Percentiles rank a stretch among this genome's conserved stretches.
Evolutionary conservation across 2,329 filamentous ascomycete species (phyloP).

Genomic region (Colletotrichum tropicale): DNA sequence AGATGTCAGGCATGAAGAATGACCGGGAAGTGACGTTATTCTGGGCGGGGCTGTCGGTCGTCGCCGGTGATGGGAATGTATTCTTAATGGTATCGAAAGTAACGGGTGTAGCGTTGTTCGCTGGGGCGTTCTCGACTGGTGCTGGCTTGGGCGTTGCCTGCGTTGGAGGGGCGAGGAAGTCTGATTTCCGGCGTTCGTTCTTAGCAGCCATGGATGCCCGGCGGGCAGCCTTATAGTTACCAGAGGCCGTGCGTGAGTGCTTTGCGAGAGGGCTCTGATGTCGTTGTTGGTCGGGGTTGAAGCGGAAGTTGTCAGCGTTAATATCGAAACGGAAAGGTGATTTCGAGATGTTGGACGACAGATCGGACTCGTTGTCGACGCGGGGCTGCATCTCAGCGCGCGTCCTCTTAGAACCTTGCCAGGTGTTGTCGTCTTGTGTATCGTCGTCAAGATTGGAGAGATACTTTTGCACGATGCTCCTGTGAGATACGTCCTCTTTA

Average conservation of each 20-base stretch:
- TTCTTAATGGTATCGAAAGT: conserved; percentile 22
- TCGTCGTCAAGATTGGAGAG: conserved; percentile 44
- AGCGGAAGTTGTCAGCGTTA: conserved; percentile 28
- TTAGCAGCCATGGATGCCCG: conserved; percentile 11
- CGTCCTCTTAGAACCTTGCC: conserved; percentile 43
- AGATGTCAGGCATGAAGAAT: conserved; percentile 59
- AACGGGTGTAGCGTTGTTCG: conserved; percentile 13
- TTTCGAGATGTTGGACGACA: conserved; percentile 47
- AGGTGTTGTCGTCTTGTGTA: conserved; percentile 39
- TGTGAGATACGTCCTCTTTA: conserved; percentile 53
- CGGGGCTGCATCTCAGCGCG: conserved; percentile 58
- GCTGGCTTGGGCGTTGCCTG: conserved; percentile 16
- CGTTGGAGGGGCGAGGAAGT: conserved; percentile 7
- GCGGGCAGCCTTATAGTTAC: conserved; percentile 8
- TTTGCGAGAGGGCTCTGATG: conserved; percentile 43
- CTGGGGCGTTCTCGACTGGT: background rate
- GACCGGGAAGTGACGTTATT: conserved; percentile 51
- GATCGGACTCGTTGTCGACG: conserved; percentile 57
- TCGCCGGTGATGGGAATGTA: conserved; percentile 34
- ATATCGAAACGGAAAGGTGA: conserved; percentile 34
- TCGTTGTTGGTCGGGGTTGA: conserved; percentile 28
- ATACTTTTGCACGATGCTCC: conserved; percentile 19
- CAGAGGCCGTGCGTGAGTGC: conserved; percentile 34
- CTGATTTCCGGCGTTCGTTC: conserved; percentile 10
- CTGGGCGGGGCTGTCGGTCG: conserved; percentile 35